A percentile compares a stretch with the other conserved stretches of the same genome.
Evolutionary conservation across 2,329 filamentous ascomycete species (phyloP).

Genomic region (Sarocladiaceae sp.): DNA sequence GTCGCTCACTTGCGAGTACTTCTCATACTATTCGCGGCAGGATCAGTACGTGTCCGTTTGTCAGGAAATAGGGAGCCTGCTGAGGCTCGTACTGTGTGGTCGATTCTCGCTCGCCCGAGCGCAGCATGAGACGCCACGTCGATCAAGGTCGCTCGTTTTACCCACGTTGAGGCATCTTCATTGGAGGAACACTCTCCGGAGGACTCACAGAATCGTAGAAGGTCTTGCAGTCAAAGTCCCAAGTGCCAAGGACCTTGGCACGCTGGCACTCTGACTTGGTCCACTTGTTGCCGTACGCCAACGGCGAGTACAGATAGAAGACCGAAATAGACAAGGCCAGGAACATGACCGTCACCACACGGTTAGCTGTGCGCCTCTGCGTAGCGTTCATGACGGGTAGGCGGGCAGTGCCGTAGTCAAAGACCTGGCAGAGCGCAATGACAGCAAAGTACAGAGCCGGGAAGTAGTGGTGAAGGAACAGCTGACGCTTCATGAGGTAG

Average conservation of each 20-base stretch:
- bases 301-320: conserved; percentile 79
- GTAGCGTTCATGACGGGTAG: conserved; percentile 61
- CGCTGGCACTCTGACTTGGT: conserved; percentile 80
- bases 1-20: conserved; percentile 28
- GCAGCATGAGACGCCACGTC: conserved; percentile 10
- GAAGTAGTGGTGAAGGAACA: conserved; percentile 98
- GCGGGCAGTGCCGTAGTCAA: conserved; percentile 76
- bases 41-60: background rate
- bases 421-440: conserved; percentile 79
- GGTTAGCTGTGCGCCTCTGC: conserved; percentile 64
- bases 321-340: conserved; percentile 66
- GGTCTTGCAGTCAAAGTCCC: conserved; percentile 98
- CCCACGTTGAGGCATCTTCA: conserved; percentile 22
- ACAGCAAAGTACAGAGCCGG: conserved; percentile 94
- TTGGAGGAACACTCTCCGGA: conserved; percentile 28
- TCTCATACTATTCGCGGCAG: conserved; percentile 34
- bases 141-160: conserved; percentile 9
- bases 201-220: conserved; percentile 79
- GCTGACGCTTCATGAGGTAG: conserved; percentile 94
- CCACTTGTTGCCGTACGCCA: conserved; percentile 92
- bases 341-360: conserved; percentile 65
- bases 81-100: background rate
- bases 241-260: conserved; percentile 79
- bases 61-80: background rate
- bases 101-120: conserved; percentile 3